Base-by-base conservation (phyloP, 257 asterid genomes). In the Ajuga chamaepitys region DNA sequence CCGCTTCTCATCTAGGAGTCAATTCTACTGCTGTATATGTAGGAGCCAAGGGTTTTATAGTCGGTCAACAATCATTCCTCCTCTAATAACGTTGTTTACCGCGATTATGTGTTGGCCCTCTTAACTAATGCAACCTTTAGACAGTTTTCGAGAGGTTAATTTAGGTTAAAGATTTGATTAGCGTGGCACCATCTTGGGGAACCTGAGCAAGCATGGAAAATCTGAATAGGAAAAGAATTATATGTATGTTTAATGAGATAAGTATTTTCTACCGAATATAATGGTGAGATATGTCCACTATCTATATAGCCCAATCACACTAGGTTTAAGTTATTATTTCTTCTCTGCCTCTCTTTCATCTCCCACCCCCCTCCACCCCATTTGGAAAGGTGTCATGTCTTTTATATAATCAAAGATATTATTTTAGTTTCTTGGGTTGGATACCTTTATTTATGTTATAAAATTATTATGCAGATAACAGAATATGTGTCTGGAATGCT, bases 401-500 rank as follows among this genome's bases (percentile, higher is more conserved):
- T 58, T 50, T 52, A 62, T 68, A 50, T 59, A 55, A 54, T 62
- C 62, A 50, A 63, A 63, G 67, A 30, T 58, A 37, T 66, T 42
- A 13, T 52, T 52, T n/a, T 72, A 52, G 65, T 77, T 72, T 72
- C 42, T 75, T 14, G 16, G 26, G 21, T 26, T 35, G 68, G 66
- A 65, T 37, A 38, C 35, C 32, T 64, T 20, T 52, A 22, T 21
- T 71, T 26, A 64, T 66, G 50, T 55, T 62, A n/a, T 34, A 18
- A 37, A 47, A 47, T 65, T 25, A 62, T n/a, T 77, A 21, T 81
- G 91, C 96, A 91, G 97, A 91, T 80, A 79, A 83, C 86, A 83
- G 96, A 73, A 88, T 91, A 70, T 91, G 97, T 64, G 97, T 91
- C 67, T 91, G 97, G 97, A 91, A 91, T 88, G 97, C 97, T 75